A percentile compares a stretch with the other conserved stretches of the same genome.
phyloP scores from a whole-genome alignment of 1,284 basidiomycete genomes.

The Mrakiaceae sp. region DNA sequence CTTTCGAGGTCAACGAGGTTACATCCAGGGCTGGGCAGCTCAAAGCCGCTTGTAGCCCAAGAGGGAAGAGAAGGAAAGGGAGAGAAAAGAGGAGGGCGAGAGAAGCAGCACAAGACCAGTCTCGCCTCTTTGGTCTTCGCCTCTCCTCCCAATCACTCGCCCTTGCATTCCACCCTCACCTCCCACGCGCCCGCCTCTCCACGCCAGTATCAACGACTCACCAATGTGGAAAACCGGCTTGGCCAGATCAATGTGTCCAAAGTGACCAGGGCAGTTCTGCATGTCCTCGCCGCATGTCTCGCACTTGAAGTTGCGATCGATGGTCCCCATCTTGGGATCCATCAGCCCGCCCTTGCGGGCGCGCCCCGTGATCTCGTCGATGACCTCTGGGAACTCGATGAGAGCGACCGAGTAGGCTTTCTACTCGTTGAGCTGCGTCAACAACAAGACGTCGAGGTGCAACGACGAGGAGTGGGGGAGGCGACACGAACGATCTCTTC shows the following conservation, averaged over 20 bases:
- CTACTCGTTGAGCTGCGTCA: slow-evolving; percentile 36
- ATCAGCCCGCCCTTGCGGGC: slow-evolving; percentile 87
- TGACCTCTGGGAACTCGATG: slow-evolving; percentile 95
- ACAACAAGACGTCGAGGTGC: background rate
- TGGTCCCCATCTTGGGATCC: slow-evolving; percentile 97
- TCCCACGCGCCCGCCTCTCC: background rate
- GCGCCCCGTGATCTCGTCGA: slow-evolving; percentile 83
- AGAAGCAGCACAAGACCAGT: too few relatives aligned
- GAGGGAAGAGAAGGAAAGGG: background rate
- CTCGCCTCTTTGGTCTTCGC: background rate
- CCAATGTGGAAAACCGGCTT: slow-evolving; percentile 94
- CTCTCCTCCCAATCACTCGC: slow-evolving; percentile 17
- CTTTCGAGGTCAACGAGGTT: too few relatives aligned
- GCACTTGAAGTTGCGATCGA: slow-evolving; percentile 99
- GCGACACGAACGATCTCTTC: slow-evolving; percentile 82
- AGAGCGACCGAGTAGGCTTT: slow-evolving; percentile 97
- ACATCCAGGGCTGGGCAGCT: too few relatives aligned
- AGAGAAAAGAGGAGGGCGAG: background rate
- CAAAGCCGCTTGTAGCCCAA: too few relatives aligned
- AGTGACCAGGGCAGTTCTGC: slow-evolving; percentile 96
- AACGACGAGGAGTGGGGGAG: background rate
- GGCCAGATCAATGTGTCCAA: slow-evolving; percentile 96
- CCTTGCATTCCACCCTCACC: background rate
- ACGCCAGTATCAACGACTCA: slow-evolving; percentile 33
- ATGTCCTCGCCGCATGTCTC: slow-evolving; percentile 99